Evolutionary conservation across 306 rosid species (phyloP).

Genomic region (Canavalia ensiformis): DNA sequence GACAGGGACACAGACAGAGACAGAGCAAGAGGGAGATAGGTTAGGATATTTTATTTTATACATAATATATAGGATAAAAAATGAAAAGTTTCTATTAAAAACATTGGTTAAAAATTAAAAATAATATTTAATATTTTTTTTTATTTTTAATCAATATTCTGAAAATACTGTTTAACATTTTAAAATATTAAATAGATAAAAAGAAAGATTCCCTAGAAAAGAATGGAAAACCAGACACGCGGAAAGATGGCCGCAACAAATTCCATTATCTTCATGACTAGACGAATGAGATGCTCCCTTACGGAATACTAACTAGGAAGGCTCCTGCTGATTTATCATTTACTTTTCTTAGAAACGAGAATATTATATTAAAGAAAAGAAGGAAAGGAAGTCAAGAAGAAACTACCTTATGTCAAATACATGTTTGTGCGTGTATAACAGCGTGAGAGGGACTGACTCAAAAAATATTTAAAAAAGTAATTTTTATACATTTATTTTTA

Average conservation of each 20-base stretch:
- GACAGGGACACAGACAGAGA: background rate
- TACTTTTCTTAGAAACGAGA: constrained; percentile 2
- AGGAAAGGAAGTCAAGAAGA: background rate
- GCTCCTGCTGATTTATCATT: background rate
- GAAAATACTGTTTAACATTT: too few relatives aligned
- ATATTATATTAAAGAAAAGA: background rate
- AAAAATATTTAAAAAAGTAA: too few relatives aligned
- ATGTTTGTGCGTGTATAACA: too few relatives aligned
- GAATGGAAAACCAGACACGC: constrained; percentile 40
- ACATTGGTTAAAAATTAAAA: too few relatives aligned
- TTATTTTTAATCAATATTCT: too few relatives aligned
- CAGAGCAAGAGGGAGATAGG: too few relatives aligned
- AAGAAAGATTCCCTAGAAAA: constrained; percentile 33
- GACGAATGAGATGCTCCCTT: constrained; percentile 48
- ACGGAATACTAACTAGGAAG: background rate
- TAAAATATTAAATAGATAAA: background rate
- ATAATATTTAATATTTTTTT: too few relatives aligned
- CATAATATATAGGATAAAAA: too few relatives aligned
- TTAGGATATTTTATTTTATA: too few relatives aligned
- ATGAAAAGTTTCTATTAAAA: too few relatives aligned
- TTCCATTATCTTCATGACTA: constrained; percentile 4
- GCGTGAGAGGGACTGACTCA: too few relatives aligned
- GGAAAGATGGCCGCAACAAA: constrained; percentile 37
- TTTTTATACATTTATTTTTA: too few relatives aligned
- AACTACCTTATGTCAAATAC: background rate